These are phyloP conservation scores for Kwoniella sp. DNA, from an alignment of 768 basidiomycete species.

Conservation along the genomic window DNA sequence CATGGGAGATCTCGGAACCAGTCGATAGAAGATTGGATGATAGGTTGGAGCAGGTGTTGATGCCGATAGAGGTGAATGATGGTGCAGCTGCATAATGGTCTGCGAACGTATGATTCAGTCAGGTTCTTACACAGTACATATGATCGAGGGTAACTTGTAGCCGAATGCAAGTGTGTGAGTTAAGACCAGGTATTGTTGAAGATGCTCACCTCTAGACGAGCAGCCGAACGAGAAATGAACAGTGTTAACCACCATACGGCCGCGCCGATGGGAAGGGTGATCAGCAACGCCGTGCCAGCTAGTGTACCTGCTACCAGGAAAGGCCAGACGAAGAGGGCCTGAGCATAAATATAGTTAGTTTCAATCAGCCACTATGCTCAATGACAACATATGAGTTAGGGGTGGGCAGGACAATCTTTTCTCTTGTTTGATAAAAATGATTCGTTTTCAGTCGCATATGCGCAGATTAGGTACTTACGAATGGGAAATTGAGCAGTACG, in stretches of 20 bases:
- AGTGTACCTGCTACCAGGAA: slow-evolving; percentile 52
- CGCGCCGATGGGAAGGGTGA: slow-evolving; percentile 53
- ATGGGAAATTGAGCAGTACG: slow-evolving; percentile 51
- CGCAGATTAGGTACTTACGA: slow-evolving; percentile 52
- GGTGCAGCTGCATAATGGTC: slow-evolving; percentile 52
- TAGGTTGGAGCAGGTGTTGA: slow-evolving; percentile 31
- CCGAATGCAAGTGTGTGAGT: too few species aligned
- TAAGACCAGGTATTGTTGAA: too few species aligned
- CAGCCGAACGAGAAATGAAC: slow-evolving; percentile 52
- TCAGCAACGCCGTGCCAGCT: slow-evolving; percentile 52
- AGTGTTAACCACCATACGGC: slow-evolving; percentile 54
- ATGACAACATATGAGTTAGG: too few species aligned
- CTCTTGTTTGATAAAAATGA: too few species aligned
- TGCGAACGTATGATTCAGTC: slow-evolving; percentile 22
- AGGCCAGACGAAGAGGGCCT: slow-evolving; percentile 54
- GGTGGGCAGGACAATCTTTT: too few species aligned
- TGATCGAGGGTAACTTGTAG: too few species aligned
- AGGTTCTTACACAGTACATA: too few species aligned
- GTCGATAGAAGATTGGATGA: slow-evolving; percentile 52
- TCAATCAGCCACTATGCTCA: too few species aligned
- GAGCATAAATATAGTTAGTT: too few species aligned
- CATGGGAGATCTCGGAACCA: slow-evolving; percentile 29
- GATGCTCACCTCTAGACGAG: slow-evolving; percentile 48
- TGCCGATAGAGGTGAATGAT: slow-evolving; percentile 39
- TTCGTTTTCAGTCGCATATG: too few species aligned